Percentiles rank a stretch among this genome's conserved stretches.
phyloP scores from a whole-genome alignment of 2,329 filamentous ascomycete genomes.

The Knoxdaviesia proteae region DNA sequence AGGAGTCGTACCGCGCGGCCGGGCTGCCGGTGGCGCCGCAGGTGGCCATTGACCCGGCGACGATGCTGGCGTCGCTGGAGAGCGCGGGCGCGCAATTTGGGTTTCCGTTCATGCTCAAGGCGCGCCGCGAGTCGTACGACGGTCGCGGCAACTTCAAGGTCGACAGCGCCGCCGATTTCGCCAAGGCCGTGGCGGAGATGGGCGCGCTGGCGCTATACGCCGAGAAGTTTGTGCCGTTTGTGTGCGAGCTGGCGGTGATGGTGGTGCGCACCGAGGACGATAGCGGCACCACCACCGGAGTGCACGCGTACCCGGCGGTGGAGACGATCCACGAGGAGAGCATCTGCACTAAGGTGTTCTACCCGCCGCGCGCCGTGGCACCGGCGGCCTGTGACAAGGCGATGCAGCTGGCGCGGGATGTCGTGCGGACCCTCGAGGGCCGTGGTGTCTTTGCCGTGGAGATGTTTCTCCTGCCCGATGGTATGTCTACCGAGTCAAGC shows the following conservation, averaged over 20 bases:
- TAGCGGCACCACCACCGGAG: background rate
- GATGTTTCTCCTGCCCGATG: conserved; percentile 69
- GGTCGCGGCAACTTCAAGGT: conserved; percentile 50
- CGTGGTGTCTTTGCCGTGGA: conserved; percentile 92
- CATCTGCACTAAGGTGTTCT: conserved; percentile 83
- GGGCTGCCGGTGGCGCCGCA: conserved; percentile 56
- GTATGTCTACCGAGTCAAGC: conserved; percentile 13
- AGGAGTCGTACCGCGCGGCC: conserved; percentile 50
- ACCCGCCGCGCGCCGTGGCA: conserved; percentile 55
- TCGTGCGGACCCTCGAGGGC: conserved; percentile 62
- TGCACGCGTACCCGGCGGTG: conserved; percentile 53
- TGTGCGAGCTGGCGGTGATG: conserved; percentile 80
- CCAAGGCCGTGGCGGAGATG: conserved; percentile 47
- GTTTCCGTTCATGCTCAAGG: conserved; percentile 84
- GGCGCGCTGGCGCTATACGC: conserved; percentile 59
- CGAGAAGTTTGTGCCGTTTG: conserved; percentile 75
- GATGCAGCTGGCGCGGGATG: conserved; percentile 56
- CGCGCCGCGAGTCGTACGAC: conserved; percentile 77
- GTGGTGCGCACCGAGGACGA: conserved; percentile 51
- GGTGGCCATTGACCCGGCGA: conserved; percentile 34
- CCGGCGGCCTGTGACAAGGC: conserved; percentile 40
- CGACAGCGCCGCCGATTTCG: conserved; percentile 21
- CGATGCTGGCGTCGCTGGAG: conserved; percentile 39
- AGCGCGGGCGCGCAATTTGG: conserved; percentile 44
- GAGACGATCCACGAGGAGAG: conserved; percentile 92